A percentile compares a stretch with the other conserved stretches of the same genome.
These are phyloP conservation scores for Linnemannia hyalina DNA, from an alignment of 192 early-diverging fungal species.

Conservation along the genomic window DNA sequence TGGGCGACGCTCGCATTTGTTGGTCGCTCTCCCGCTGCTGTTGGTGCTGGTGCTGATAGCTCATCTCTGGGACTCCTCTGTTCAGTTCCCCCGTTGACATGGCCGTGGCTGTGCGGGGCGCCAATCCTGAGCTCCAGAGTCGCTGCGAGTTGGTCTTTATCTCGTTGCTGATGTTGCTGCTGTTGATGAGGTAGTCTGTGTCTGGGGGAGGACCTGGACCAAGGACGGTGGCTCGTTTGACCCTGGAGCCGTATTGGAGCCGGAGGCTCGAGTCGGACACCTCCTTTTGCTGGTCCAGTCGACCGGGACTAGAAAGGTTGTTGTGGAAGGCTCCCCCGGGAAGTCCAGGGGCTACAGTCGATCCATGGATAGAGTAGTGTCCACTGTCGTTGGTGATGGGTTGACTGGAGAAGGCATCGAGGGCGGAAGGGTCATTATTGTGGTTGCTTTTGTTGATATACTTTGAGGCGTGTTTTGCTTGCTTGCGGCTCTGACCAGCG, in stretches of 20 bases:
- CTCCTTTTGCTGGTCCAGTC: slow-evolving; percentile 26
- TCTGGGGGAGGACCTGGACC: background rate
- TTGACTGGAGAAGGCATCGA: slow-evolving; percentile 4
- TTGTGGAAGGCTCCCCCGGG: slow-evolving; percentile 9
- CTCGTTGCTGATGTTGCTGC: slow-evolving; percentile 9
- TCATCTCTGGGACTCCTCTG: slow-evolving; percentile 10
- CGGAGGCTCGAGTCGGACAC: slow-evolving; percentile 30
- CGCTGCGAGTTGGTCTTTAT: background rate
- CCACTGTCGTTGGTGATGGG: slow-evolving; percentile 25
- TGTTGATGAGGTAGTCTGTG: background rate
- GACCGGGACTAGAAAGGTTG: slow-evolving; percentile 24
- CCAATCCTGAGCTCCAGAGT: slow-evolving; percentile 2
- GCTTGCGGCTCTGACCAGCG: slow-evolving; percentile 18
- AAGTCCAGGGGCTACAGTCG: slow-evolving; percentile 8
- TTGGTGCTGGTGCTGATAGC: background rate
- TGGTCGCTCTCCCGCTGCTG: background rate
- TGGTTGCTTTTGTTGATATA: background rate
- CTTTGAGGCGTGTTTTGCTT: slow-evolving; percentile 4
- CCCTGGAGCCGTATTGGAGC: slow-evolving; percentile 32
- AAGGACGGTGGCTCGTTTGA: slow-evolving; percentile 17
- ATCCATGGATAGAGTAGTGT: slow-evolving; percentile 35
- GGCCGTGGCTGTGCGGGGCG: background rate
- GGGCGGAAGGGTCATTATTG: background rate
- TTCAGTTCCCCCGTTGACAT: background rate
- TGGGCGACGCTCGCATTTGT: background rate